Conservation (phyloP, 345 rosid genomes). For the Geranium rotundifolium region DNA sequence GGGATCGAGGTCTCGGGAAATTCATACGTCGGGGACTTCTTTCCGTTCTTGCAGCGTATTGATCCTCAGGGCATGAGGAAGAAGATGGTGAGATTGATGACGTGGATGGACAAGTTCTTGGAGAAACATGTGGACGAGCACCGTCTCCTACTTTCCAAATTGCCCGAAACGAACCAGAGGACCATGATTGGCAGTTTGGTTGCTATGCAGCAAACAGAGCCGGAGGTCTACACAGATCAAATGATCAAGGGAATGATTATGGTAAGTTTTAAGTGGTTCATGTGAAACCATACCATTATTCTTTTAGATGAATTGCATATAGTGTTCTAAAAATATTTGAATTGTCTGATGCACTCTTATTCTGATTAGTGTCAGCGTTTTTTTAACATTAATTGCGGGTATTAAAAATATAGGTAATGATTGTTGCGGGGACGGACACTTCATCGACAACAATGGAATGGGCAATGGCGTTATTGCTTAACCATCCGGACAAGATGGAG, state of each 20-base stretch:
- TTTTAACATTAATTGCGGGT: no score
- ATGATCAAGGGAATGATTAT: slow-evolving; percentile 19
- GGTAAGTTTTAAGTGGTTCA: slow-evolving; percentile 8
- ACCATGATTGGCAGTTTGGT: slow-evolving; percentile 19
- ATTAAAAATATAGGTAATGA: not conserved
- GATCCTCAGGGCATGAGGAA: slow-evolving; percentile 20
- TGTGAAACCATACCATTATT: no score
- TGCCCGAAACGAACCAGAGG: not conserved
- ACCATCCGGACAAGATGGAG: slow-evolving; percentile 7
- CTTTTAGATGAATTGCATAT: no score
- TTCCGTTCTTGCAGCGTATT: slow-evolving; percentile 20
- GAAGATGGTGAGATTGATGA: slow-evolving; percentile 10
- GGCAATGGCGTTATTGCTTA: slow-evolving; percentile 4
- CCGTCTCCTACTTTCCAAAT: not conserved
- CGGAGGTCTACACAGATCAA: slow-evolving; percentile 17
- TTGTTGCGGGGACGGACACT: slow-evolving; percentile 8
- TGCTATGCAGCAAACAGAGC: slow-evolving; percentile 21
- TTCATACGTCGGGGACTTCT: slow-evolving; percentile 13
- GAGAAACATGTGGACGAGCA: slow-evolving; percentile 22
- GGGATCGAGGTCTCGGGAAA: not conserved
- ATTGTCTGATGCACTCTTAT: no score
- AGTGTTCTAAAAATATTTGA: no score
- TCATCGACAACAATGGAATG: slow-evolving; percentile 6
- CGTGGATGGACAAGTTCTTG: slow-evolving; percentile 19
- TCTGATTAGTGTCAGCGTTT: no score